Conservation (phyloP, 257 asterid species). For the Prunella vulgaris region DNA sequence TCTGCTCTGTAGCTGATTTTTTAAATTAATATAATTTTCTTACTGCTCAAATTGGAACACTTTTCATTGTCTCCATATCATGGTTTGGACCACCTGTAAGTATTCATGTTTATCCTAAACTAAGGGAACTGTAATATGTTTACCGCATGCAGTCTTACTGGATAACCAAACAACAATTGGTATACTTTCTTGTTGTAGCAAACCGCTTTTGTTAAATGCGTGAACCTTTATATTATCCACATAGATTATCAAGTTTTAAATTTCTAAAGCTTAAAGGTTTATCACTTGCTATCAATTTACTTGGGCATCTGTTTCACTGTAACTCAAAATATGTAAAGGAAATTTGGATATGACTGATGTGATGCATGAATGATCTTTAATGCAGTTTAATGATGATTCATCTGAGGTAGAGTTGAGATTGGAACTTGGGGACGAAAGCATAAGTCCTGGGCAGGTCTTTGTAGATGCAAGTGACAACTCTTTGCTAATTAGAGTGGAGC, state of each 20-base stretch:
- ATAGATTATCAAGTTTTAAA: neutral
- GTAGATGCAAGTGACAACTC: slow-evolving; percentile 77
- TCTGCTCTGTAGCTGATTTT: neutral
- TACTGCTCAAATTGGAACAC: no score
- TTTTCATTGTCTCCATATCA: no score
- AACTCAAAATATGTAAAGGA: neutral
- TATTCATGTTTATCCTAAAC: neutral
- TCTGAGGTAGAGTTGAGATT: slow-evolving; percentile 85
- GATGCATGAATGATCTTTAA: slow-evolving; percentile 4
- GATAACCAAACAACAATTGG: neutral
- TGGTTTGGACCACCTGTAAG: neutral
- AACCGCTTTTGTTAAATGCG: neutral
- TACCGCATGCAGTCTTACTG: neutral
- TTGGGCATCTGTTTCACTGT: neutral
- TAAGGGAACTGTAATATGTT: neutral
- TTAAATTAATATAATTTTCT: no score
- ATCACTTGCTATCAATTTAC: no score
- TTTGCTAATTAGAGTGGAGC: slow-evolving; percentile 53
- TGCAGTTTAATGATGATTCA: slow-evolving; percentile 78
- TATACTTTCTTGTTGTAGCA: neutral
- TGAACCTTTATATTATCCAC: neutral
- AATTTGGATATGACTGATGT: slow-evolving; percentile 12
- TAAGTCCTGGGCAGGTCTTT: slow-evolving; percentile 50
- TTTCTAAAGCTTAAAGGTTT: neutral
- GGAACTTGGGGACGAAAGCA: slow-evolving; percentile 51